A percentile compares a stretch with the other conserved stretches of the same genome.
Conservation (phyloP, 768 basidiomycete species). For the Trametopsis cervina region DNA sequence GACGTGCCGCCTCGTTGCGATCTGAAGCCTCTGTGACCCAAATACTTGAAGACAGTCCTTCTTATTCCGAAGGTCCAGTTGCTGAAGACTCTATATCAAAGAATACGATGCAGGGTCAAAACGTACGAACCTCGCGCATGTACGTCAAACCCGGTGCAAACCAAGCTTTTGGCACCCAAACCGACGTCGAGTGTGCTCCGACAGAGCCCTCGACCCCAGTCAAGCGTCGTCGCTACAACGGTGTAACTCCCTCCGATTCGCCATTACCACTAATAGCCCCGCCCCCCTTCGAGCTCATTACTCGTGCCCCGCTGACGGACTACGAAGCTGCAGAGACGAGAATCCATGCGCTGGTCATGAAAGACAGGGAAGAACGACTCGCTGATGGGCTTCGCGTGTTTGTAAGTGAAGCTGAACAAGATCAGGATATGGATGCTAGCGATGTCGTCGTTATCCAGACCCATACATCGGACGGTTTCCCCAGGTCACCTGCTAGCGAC, state of each 20-base stretch:
- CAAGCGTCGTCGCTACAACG: background rate
- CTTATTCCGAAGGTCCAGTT: background rate
- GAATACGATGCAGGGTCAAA: background rate
- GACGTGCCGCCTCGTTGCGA: constrained; percentile 33
- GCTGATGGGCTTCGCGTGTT: constrained; percentile 28
- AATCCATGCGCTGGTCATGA: constrained; percentile 31
- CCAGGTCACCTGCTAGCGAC: background rate
- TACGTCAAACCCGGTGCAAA: background rate
- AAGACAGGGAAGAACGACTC: constrained; percentile 32
- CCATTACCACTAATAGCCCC: constrained; percentile 51
- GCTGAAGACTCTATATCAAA: constrained; percentile 1
- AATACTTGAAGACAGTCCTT: constrained; percentile 6
- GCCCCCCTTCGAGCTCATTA: constrained; percentile 30
- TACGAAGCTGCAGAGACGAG: constrained; percentile 41
- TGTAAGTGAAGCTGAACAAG: constrained; percentile 6
- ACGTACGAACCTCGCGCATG: background rate
- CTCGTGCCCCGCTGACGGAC: constrained; percentile 24
- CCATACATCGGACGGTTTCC: background rate
- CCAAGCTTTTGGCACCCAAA: background rate
- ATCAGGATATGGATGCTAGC: constrained; percentile 14
- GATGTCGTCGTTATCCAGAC: constrained; percentile 9
- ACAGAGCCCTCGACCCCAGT: background rate
- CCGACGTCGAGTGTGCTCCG: background rate
- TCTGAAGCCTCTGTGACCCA: constrained; percentile 23
- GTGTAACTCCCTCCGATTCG: constrained; percentile 4